Evolutionary conservation across 2,329 filamentous ascomycete genomes (phyloP).

Genomic region (Fusarium compactum): DNA sequence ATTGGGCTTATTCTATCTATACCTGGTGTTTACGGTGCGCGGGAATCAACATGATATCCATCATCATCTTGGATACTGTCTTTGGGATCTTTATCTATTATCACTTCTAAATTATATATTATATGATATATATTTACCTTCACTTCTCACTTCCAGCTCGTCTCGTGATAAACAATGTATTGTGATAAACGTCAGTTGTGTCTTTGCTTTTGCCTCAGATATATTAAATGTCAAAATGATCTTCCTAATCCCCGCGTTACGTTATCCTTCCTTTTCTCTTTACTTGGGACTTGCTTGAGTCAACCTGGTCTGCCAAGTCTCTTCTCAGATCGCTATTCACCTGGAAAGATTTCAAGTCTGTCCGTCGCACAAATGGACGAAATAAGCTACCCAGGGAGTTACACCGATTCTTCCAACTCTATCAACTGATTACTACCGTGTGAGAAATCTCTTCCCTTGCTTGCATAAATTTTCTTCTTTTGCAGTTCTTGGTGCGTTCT

Average conservation of each 20-base stretch:
- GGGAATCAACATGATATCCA: conserved; percentile 27
- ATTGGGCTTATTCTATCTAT: conserved; percentile 41
- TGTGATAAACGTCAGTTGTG: rapidly evolving
- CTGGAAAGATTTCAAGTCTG: neutral
- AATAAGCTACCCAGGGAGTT: neutral
- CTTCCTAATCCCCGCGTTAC: neutral
- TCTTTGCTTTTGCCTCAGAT: neutral
- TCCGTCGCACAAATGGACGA: neutral
- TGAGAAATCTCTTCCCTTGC: conserved; percentile 23
- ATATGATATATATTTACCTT: conserved; percentile 45
- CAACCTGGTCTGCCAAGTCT: conserved; percentile 9
- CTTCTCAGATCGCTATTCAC: neutral
- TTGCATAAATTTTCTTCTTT: conserved; percentile 28
- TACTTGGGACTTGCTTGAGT: neutral
- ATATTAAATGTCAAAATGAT: neutral
- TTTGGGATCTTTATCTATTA: conserved; percentile 40
- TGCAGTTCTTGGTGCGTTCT: conserved; percentile 1
- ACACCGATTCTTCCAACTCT: neutral
- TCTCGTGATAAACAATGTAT: neutral
- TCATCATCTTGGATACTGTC: conserved; percentile 33
- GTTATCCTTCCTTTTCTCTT: neutral
- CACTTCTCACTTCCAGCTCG: conserved; percentile 16
- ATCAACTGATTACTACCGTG: neutral
- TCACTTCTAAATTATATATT: conserved; percentile 38
- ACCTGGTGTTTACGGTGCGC: conserved; percentile 44